phyloP scores from a whole-genome alignment of 345 rosid species.

The Salix udensis region DNA sequence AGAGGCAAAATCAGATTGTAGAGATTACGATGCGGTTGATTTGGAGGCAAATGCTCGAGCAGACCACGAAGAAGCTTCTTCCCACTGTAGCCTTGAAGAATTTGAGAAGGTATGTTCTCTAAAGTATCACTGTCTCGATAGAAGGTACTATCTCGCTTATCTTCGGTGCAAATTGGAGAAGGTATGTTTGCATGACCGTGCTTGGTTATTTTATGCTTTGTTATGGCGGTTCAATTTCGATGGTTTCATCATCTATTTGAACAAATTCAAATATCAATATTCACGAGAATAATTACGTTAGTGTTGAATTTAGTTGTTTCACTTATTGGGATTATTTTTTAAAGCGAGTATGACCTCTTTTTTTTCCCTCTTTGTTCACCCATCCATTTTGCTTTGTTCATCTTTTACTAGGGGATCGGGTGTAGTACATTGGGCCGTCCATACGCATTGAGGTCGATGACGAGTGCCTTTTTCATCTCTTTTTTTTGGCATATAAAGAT shows the following conservation, averaged over 20 bases:
- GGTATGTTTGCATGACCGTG: too few relatives aligned
- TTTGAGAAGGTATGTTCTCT: conserved; percentile 58
- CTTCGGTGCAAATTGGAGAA: background rate
- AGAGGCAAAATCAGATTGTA: conserved; percentile 66
- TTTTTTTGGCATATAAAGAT: background rate
- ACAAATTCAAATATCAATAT: background rate
- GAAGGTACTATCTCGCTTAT: background rate
- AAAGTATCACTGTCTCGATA: background rate
- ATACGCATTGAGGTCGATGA: conserved; percentile 46
- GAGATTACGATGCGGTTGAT: conserved; percentile 66
- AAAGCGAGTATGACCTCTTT: background rate
- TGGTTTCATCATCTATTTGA: background rate
- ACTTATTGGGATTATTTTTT: background rate
- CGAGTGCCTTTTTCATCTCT: conserved; percentile 40
- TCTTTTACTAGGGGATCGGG: conserved; percentile 68
- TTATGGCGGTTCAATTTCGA: background rate
- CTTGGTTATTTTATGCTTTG: too few relatives aligned
- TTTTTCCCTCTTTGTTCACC: background rate
- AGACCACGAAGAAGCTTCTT: conserved; percentile 69
- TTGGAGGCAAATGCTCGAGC: conserved; percentile 67
- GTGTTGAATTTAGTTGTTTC: background rate
- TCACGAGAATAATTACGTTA: background rate
- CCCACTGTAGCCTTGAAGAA: conserved; percentile 68
- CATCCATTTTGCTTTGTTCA: background rate
- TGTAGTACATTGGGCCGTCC: conserved; percentile 71